Conservation (phyloP, 768 basidiomycete species). For the Mycena capillaripes region DNA sequence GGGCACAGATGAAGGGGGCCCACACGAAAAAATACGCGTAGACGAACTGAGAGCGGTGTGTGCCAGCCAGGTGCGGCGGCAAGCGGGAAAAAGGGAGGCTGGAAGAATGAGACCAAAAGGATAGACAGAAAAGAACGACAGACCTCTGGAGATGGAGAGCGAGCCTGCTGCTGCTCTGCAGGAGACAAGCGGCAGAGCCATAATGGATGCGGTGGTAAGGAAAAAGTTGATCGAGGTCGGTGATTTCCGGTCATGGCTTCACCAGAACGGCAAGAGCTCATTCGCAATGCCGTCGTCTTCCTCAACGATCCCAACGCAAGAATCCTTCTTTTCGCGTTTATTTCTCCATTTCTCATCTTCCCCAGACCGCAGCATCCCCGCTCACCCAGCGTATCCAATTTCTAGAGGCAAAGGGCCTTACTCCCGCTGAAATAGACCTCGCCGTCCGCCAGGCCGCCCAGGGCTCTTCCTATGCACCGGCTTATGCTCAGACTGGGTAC, state of each 20-base stretch:
- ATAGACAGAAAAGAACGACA: slow-evolving; percentile 25
- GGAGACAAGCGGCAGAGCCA: slow-evolving; percentile 62
- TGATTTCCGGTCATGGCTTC: slow-evolving; percentile 56
- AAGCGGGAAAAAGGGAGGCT: slow-evolving; percentile 54
- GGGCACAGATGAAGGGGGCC: background rate
- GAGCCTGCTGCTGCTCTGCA: slow-evolving; percentile 63
- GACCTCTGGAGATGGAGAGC: slow-evolving; percentile 60
- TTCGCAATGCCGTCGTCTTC: slow-evolving; percentile 88
- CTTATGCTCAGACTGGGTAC: slow-evolving; percentile 60
- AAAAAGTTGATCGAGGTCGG: slow-evolving; percentile 6
- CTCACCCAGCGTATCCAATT: slow-evolving; percentile 91
- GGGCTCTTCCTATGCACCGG: slow-evolving; percentile 51
- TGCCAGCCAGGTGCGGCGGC: slow-evolving; percentile 49
- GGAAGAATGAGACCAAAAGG: slow-evolving; percentile 16
- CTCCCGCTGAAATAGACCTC: slow-evolving; percentile 85
- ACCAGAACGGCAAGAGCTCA: slow-evolving; percentile 72
- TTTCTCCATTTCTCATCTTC: background rate
- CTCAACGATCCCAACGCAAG: slow-evolving; percentile 86
- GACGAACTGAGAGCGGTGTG: slow-evolving; percentile 25
- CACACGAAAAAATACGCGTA: slow-evolving; percentile 24
- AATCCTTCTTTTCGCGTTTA: background rate
- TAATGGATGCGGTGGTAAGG: slow-evolving; percentile 32
- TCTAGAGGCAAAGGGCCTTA: slow-evolving; percentile 95
- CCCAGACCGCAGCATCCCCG: slow-evolving; percentile 81
- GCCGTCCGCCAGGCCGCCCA: slow-evolving; percentile 77